phyloP scores from a whole-genome alignment of 2,329 filamentous ascomycete species.

The Hymenoscyphus albidus region DNA sequence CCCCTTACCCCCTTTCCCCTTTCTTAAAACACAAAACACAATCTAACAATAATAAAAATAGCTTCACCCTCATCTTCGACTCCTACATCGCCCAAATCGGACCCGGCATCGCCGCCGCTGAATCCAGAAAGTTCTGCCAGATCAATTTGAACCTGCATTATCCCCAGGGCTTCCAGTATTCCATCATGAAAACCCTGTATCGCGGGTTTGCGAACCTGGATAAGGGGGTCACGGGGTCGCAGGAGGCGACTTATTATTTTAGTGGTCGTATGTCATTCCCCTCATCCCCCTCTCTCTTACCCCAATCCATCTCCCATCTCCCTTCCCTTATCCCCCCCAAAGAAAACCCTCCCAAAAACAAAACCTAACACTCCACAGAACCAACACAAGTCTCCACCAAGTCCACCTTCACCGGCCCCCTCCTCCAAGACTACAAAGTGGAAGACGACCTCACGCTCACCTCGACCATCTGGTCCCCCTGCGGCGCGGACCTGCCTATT shows the following conservation, averaged over 20 bases:
- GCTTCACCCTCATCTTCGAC: slow-evolving; percentile 16
- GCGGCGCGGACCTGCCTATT: slow-evolving; percentile 16
- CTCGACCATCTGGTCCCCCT: slow-evolving; percentile 16
- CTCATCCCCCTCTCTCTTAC: not conserved
- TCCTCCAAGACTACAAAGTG: slow-evolving; percentile 9
- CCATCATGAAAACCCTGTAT: slow-evolving; percentile 13
- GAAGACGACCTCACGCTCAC: slow-evolving; percentile 4
- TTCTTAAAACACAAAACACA: not conserved
- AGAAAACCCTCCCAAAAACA: not conserved
- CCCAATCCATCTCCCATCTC: not conserved
- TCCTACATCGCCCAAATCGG: slow-evolving; percentile 13
- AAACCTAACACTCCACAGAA: not conserved
- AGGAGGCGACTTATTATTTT: slow-evolving; percentile 18
- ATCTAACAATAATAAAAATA: not conserved
- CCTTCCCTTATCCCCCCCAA: not conserved
- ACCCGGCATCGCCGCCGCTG: not conserved
- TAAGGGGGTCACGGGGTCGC: slow-evolving; percentile 10
- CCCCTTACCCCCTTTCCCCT: not conserved
- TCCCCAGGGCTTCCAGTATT: slow-evolving; percentile 18
- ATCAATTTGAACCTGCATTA: slow-evolving; percentile 19
- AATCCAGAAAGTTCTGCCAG: slow-evolving; percentile 17
- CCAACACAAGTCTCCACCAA: slow-evolving; percentile 10
- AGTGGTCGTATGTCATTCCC: slow-evolving; percentile 9
- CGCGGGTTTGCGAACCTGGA: slow-evolving; percentile 13
- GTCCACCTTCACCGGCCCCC: slow-evolving; percentile 10